Evolutionary conservation across 1,139 yeast species (phyloP).

Genomic region (Chernovozyma sophiae-reginae): DNA sequence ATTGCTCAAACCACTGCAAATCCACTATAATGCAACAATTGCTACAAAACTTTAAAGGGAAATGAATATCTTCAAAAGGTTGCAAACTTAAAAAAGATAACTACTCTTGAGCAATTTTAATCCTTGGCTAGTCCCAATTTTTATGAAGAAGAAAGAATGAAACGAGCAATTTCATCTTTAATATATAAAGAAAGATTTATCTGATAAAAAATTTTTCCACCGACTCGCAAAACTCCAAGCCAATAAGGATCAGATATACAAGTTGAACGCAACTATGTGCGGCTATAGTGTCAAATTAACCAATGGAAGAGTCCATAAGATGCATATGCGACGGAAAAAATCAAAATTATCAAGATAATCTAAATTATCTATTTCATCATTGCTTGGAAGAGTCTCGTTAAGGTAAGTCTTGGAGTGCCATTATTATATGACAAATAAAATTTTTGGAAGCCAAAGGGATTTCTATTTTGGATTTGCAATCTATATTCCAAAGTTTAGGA

Average conservation of each 20-base stretch:
- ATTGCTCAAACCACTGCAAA: not conserved
- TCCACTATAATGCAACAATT: not conserved
- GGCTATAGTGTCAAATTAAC: too few species aligned
- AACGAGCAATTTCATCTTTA: conserved; percentile 5
- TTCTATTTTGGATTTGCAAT: too few species aligned
- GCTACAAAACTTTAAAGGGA: not conserved
- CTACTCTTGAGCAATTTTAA: not conserved
- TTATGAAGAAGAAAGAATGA: not conserved
- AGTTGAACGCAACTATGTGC: too few species aligned
- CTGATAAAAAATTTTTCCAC: conserved; percentile 7
- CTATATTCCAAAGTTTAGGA: too few species aligned
- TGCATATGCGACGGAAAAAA: not conserved
- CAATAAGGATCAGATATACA: conserved; percentile 2
- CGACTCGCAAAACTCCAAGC: conserved; percentile 8
- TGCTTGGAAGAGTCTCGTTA: too few species aligned
- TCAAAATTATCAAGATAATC: not conserved
- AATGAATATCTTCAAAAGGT: too few species aligned
- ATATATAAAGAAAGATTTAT: conserved; percentile 6
- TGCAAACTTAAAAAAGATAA: too few species aligned
- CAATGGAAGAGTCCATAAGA: not conserved
- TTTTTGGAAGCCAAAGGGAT: too few species aligned
- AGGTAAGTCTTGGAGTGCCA: too few species aligned
- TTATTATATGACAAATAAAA: too few species aligned
- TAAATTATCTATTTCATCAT: conserved; percentile 1
- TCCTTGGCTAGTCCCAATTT: conserved; percentile 1